These are phyloP conservation scores for Lindgomyces ingoldianus DNA, from an alignment of 495 filamentous ascomycete genomes.

Conservation along the genomic window DNA sequence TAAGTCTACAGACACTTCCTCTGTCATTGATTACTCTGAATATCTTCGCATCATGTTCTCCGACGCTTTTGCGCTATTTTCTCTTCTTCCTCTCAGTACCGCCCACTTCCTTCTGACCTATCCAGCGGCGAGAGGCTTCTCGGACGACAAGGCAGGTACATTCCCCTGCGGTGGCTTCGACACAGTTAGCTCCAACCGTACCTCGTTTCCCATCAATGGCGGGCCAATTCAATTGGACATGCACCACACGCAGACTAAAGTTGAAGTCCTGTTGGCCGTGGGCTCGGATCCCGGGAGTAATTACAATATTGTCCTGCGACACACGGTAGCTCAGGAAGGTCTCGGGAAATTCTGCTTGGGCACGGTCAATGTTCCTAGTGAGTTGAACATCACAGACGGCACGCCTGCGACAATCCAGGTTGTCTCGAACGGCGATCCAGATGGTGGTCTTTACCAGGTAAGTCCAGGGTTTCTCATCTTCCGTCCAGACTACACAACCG, in stretches of 20 bases:
- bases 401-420: constrained; percentile 67
- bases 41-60: constrained; percentile 21
- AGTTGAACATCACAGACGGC: constrained; percentile 50
- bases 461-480: constrained; percentile 1
- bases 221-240: constrained; percentile 57
- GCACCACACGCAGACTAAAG: constrained; percentile 56
- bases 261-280: constrained; percentile 59
- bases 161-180: constrained; percentile 63
- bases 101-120: constrained; percentile 65
- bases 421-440: constrained; percentile 48
- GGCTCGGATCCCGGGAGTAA: constrained; percentile 54
- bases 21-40: too few relatives aligned
- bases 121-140: constrained; percentile 57
- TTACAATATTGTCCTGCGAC: constrained; percentile 58
- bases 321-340: constrained; percentile 54
- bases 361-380: constrained; percentile 43
- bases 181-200: constrained; percentile 53
- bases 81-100: constrained; percentile 44
- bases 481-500: too few relatives aligned
- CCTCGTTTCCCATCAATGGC: constrained; percentile 52
- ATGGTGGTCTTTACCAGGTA: constrained; percentile 41
- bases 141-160: constrained; percentile 51
- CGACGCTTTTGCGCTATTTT: constrained; percentile 28
- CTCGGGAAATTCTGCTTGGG: constrained; percentile 60
- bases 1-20: too few relatives aligned